Base-by-base conservation (phyloP, 306 rosid species). In the Cercis canadensis region DNA sequence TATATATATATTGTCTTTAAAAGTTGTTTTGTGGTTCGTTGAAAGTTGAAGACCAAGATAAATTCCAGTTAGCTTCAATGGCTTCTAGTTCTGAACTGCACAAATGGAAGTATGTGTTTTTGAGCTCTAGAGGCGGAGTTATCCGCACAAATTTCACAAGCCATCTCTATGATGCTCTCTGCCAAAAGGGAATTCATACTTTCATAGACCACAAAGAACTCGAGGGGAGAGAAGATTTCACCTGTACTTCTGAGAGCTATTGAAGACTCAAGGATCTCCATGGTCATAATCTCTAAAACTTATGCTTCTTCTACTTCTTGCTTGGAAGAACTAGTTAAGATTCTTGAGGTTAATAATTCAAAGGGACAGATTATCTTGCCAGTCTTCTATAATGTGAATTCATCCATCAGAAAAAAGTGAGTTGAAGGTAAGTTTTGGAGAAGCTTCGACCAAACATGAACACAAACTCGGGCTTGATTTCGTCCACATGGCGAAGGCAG, bases 271-370 rank as follows among this genome's bases (percentile, higher is more conserved):
- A 71, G 52, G 46, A 59, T 50, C 40, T 60, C 60, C 7, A 19
- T 72, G 8, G 14, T 72, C 17, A 10, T 72, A 18, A 46, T 72
- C 5, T 60, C 76, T 2, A 21, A 60, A n/a, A 46, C 4, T 11
- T 71, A 47, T 33, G 76, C 68, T 16, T 45, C 46, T 47, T 71
- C 76, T 14, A 36, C 36, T 58, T 71, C 57, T 11, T 71, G 76
- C 60, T 33, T 71, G 7, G 59, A 71, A 18, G 76, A 71, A 40
- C 51, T 71, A 40, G 29, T 33, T 12, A 59, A 58, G 59, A 59
- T 59, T 39, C 36, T 19, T 24, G 60, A 59, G 61, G 24, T 34
- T 24, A 72, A 45, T 51, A 31, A 47, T 11, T 34, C 50, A 6
- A 71, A 49, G 60, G 68, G 67, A 9, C 76, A 71, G 11, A 10